Percentiles rank a stretch among this genome's conserved stretches.
Conservation (phyloP, 495 filamentous ascomycete genomes). For the Lepidopterella palustris region DNA sequence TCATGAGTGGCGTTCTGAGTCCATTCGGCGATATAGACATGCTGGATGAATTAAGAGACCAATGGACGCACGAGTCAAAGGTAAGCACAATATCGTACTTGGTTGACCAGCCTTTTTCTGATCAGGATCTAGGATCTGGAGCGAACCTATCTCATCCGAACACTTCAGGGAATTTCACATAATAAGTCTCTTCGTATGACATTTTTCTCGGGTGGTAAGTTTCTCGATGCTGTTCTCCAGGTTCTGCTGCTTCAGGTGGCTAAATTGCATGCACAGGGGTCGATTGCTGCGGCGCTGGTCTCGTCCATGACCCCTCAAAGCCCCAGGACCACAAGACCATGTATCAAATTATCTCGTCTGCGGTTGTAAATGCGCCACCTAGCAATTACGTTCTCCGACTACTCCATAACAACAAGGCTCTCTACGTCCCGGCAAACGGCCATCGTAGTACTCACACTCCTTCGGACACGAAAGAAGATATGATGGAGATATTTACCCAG, state of each 20-base stretch:
- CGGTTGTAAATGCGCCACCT: slow-evolving; percentile 83
- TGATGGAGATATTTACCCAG: slow-evolving; percentile 97
- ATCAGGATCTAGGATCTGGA: slow-evolving; percentile 63
- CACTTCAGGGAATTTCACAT: slow-evolving; percentile 86
- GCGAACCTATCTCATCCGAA: slow-evolving; percentile 91
- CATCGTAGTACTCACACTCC: slow-evolving; percentile 61
- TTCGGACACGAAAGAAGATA: slow-evolving; percentile 96
- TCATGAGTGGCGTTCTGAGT: slow-evolving; percentile 91
- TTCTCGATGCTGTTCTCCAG: neutral
- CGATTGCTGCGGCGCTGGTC: slow-evolving; percentile 83
- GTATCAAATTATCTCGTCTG: slow-evolving; percentile 92
- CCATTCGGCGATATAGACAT: slow-evolving; percentile 97
- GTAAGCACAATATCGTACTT: slow-evolving; percentile 34
- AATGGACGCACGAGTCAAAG: slow-evolving; percentile 98
- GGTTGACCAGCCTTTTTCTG: neutral
- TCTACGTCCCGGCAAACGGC: slow-evolving; percentile 89
- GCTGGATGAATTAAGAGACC: slow-evolving; percentile 85
- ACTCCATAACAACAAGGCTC: slow-evolving; percentile 81
- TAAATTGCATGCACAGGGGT: slow-evolving; percentile 49
- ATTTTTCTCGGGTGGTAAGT: slow-evolving; percentile 75
- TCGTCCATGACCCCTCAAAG: slow-evolving; percentile 88
- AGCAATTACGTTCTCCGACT: slow-evolving; percentile 81
- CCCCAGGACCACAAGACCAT: slow-evolving; percentile 96
- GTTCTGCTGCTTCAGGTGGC: neutral
- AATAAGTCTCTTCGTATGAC: slow-evolving; percentile 94